phyloP scores from a whole-genome alignment of 352 stramenopile species.

The Globisporangium polare region DNA sequence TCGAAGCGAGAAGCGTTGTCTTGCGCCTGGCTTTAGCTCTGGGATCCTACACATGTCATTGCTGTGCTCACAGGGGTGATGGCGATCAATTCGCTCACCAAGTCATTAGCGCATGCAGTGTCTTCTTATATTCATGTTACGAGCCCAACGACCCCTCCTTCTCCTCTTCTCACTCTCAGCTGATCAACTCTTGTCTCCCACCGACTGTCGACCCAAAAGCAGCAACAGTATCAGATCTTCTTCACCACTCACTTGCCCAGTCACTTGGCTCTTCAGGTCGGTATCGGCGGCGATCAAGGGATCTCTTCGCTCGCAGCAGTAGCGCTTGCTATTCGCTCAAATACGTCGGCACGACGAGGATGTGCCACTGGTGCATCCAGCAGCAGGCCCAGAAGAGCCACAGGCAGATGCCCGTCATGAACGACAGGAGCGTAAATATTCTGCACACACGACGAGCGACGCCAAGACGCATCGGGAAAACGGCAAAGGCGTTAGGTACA shows the following conservation, averaged over 20 bases:
- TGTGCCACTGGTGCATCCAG: conserved; percentile 90
- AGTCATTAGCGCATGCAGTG: not conserved
- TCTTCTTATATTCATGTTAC: conserved; percentile 8
- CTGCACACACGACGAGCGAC: too few relatives aligned
- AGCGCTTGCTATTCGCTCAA: conserved; percentile 48
- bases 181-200: not conserved
- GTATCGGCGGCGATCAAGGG: not conserved
- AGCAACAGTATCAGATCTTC: not conserved
- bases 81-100: not conserved
- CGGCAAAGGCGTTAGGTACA: conserved; percentile 1
- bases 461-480: too few relatives aligned
- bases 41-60: not conserved
- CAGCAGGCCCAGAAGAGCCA: conserved; percentile 91
- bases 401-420: conserved; percentile 81
- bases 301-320: not conserved
- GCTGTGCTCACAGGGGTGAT: too few relatives aligned
- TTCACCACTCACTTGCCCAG: not conserved
- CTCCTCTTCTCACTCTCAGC: not conserved
- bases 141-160: not conserved
- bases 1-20: not conserved
- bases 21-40: not conserved
- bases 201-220: not conserved
- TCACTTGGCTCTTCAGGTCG: not conserved
- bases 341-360: conserved; percentile 81
- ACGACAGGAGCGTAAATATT: conserved; percentile 76